Base-by-base conservation (phyloP, 345 rosid species). In the Stellera chamaejasme region DNA sequence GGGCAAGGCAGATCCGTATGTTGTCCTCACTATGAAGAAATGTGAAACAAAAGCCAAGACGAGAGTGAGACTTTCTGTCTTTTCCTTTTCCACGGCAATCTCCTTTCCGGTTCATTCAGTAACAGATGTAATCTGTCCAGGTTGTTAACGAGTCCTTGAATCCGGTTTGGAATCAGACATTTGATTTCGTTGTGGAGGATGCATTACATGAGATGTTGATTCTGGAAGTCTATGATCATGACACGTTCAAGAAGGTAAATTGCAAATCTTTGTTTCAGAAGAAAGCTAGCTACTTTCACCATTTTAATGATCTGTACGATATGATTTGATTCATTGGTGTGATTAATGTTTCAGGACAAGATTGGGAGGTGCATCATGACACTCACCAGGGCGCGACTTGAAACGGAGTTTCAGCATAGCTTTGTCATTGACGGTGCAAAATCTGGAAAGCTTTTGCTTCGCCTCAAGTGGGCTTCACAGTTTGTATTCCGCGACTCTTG, bases 131-230 rank as follows among this genome's bases (percentile, higher is more conserved):
- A 23, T 55, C 63, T 43, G 27, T 52, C 25, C 78, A 87, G 91
- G 99, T 87, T 50, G 79, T 86, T 55, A 80, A 77, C 27, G 79
- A 87, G 43, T 80, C 74, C 60, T 73, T 93, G 62, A 82, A 93
- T 77, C 97, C 99, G 8, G 86, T 86, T 41, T 93, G 99, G 99
- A 86, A 93, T 64, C 97, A 87, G 53, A 84, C 99, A 2, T 89
- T 93, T 65, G 97, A 89, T 63, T 81, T 89, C 47, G 94, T 93
- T 26, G 99, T 89, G 61, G 99, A 89, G 82, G 88, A 87, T 77
- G 99, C 81, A 36, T 67, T 82, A 45, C 99, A 84, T 55, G 99
- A 93, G 59, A 80, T 93, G 72, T 51, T 93, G 50, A 75, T 83
- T 19, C 10, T 81, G 45, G 96, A 89, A 62, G 78, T 89, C 1